These are phyloP conservation scores for Draba incana DNA, from an alignment of 345 rosid species.

Conservation along the genomic window DNA sequence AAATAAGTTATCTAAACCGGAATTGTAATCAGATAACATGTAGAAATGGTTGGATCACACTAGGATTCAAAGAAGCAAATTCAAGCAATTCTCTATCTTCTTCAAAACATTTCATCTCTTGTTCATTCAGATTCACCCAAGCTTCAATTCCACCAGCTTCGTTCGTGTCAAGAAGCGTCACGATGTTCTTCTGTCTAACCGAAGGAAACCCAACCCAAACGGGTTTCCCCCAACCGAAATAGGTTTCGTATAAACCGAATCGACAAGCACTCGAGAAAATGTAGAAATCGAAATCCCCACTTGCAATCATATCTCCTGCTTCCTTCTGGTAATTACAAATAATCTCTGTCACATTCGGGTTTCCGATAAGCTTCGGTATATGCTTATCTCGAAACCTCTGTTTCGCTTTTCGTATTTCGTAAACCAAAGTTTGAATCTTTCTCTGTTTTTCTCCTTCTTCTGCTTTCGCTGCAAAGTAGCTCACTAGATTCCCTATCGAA, in stretches of 20 bases:
- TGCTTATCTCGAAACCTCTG: conserved; percentile 39
- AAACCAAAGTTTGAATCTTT: conserved; percentile 40
- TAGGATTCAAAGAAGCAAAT: conserved; percentile 37
- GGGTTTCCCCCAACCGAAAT: conserved; percentile 53
- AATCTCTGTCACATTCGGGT: conserved; percentile 20
- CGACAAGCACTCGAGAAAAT: conserved; percentile 36
- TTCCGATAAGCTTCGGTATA: conserved; percentile 24
- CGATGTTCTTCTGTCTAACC: conserved; percentile 43
- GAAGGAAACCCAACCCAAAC: conserved; percentile 42
- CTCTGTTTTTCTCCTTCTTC: conserved; percentile 25
- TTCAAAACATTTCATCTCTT: conserved; percentile 46
- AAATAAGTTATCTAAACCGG: too few species aligned
- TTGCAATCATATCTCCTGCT: conserved; percentile 25
- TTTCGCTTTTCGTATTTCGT: conserved; percentile 29
- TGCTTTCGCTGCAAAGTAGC: conserved; percentile 41
- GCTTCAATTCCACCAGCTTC: conserved; percentile 48
- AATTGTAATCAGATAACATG: conserved; percentile 31
- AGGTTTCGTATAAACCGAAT: conserved; percentile 36
- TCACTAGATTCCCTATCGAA: conserved; percentile 51
- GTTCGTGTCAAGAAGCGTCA: conserved; percentile 45
- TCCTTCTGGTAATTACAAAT: conserved; percentile 29
- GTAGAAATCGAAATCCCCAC: conserved; percentile 39
- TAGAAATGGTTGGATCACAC: conserved; percentile 35
- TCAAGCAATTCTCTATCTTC: conserved; percentile 30
- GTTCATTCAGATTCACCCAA: conserved; percentile 41